Evolutionary conservation across 345 rosid genomes (phyloP).

Genomic region (Sisymbrium altissimum): DNA sequence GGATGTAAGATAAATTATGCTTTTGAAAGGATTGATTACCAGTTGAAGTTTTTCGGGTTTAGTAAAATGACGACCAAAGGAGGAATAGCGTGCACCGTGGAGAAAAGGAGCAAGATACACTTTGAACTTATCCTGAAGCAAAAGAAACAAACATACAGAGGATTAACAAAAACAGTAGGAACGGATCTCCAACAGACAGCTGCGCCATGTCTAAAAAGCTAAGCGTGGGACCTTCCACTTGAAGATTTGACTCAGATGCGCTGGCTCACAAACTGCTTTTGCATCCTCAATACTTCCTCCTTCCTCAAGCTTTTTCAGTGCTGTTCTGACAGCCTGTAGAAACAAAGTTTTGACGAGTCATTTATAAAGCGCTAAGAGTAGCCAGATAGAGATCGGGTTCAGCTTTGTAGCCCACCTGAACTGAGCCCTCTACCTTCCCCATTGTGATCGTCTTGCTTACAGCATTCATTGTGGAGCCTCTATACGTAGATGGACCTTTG

Average conservation of each 20-base stretch:
- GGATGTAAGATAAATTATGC: constrained; percentile 3
- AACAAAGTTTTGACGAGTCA: background rate
- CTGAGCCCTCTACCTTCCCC: constrained; percentile 80
- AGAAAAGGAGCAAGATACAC: constrained; percentile 86
- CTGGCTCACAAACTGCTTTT: constrained; percentile 81
- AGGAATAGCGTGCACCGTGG: constrained; percentile 75
- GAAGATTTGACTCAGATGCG: constrained; percentile 56
- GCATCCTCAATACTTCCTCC: constrained; percentile 79
- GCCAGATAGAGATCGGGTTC: constrained; percentile 3
- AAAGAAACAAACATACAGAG: constrained; percentile 12
- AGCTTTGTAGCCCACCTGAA: constrained; percentile 55
- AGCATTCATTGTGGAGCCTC: constrained; percentile 40
- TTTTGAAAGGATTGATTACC: constrained; percentile 41
- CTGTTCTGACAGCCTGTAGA: constrained; percentile 75
- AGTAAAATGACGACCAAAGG: constrained; percentile 96
- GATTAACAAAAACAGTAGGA: background rate
- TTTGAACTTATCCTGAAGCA: constrained; percentile 68
- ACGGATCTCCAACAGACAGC: constrained; percentile 5
- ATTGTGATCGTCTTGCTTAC: constrained; percentile 62
- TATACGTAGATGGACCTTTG: constrained; percentile 50
- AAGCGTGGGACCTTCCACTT: constrained; percentile 76
- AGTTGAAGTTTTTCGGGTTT: constrained; percentile 73
- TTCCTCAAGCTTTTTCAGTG: constrained; percentile 62
- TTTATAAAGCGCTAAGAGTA: background rate
- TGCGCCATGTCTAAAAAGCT: background rate